phyloP scores from a whole-genome alignment of 2,329 filamentous ascomycete species.

The Byssoonygena ceratinophila region DNA sequence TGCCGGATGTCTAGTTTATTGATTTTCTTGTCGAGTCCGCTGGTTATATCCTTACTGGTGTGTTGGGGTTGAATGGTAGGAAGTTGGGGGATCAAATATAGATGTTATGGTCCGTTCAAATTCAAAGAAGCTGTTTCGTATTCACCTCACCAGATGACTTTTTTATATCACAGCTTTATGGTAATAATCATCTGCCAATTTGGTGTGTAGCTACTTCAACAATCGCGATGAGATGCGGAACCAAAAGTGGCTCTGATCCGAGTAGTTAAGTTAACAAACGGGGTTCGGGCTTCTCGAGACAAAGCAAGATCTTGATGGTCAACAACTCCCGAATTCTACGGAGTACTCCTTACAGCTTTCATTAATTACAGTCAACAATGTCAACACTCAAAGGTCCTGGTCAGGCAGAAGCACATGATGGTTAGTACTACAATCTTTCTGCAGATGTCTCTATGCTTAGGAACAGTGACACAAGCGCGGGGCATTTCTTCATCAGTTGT shows the following conservation, averaged over 20 bases:
- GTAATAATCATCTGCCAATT: too few species aligned
- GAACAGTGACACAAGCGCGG: background rate
- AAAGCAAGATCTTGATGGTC: background rate
- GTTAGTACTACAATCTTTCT: constrained; percentile 28
- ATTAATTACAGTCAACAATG: constrained; percentile 30
- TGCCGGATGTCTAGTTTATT: background rate
- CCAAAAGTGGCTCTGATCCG: too few species aligned
- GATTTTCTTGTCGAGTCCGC: background rate
- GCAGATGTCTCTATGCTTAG: too few species aligned
- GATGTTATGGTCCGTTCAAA: background rate
- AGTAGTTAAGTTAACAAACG: too few species aligned
- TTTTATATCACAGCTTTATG: too few species aligned
- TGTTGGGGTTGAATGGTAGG: background rate
- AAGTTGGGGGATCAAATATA: background rate
- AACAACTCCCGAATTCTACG: background rate
- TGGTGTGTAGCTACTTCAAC: too few species aligned
- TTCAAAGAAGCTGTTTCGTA: background rate
- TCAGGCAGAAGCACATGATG: constrained; percentile 47
- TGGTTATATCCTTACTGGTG: background rate
- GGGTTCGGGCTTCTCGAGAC: too few species aligned
- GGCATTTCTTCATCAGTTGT: background rate
- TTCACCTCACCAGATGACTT: too few species aligned
- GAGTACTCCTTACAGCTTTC: background rate
- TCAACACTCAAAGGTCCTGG: constrained; percentile 54
- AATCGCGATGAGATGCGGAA: too few species aligned